Evolutionary conservation across 2,329 filamentous ascomycete genomes (phyloP).

Genomic region (Trichoderma aggressivum): DNA sequence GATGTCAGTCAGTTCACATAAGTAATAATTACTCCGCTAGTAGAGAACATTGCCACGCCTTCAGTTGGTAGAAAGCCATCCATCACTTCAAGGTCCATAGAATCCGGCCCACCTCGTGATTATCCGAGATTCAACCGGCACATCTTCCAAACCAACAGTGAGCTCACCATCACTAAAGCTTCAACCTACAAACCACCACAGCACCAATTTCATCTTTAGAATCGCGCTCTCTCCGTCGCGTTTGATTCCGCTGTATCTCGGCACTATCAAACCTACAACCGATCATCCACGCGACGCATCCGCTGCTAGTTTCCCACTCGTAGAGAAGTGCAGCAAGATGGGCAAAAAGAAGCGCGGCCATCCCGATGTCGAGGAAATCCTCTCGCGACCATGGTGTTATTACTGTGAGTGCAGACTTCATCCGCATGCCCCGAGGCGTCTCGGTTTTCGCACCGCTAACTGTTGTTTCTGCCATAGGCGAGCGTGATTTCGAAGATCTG

Average conservation of each 20-base stretch:
- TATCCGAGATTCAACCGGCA: not conserved
- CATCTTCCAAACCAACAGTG: not conserved
- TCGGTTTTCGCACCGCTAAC: constrained; percentile 25
- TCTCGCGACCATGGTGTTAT: constrained; percentile 91
- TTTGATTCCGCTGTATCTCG: not conserved
- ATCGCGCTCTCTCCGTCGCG: not conserved
- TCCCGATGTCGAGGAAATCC: constrained; percentile 82
- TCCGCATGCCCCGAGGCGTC: not conserved
- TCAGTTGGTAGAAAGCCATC: too few species aligned
- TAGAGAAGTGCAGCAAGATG: constrained; percentile 46
- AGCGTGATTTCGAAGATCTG: constrained; percentile 95
- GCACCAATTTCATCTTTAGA: not conserved
- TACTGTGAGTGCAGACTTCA: constrained; percentile 61
- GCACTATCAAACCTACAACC: not conserved
- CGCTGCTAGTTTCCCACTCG: not conserved
- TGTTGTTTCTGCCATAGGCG: constrained; percentile 46
- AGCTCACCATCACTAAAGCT: not conserved
- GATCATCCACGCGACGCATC: too few species aligned
- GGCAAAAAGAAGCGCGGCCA: constrained; percentile 88
- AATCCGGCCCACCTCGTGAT: not conserved
- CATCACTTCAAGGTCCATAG: not conserved
- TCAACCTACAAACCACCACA: not conserved
- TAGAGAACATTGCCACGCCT: too few species aligned
- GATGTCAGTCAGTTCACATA: not conserved
- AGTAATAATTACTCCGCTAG: not conserved